Base-by-base conservation (phyloP, 164 flowering plant species). In the Taxillus chinensis region DNA sequence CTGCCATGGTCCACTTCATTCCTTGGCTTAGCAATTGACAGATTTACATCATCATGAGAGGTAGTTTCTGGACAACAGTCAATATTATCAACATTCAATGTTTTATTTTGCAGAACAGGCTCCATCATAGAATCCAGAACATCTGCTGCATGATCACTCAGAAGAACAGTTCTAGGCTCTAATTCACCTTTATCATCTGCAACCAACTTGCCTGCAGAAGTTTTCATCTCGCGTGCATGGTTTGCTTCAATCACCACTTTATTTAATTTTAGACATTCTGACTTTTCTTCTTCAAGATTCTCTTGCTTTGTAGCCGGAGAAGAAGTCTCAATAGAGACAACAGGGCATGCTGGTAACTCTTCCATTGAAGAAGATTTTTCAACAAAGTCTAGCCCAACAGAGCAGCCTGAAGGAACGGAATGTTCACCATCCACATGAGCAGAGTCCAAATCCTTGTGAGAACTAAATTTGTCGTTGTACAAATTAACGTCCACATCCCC, bases 21-120 rank as follows among this genome's bases (percentile, higher is more conserved):
- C 63, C 70, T 74, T 54, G 59, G 65, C 48, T 78, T 70, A n/a
- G 77, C 67, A 5, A 42, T 65, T 61, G 55, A 52, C 39, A 49
- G 51, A 51, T 38, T 45, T 10, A 27, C 55, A 54, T 65, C 68
- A 59, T 16, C 60, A 61, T 13, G 48, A 27, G 65, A n/a, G 11
- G 55, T 8, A 41, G 53, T 8, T 50, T 64, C 61, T 37, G 13
- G 14, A 64, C 46, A 54, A 4, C 41, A 15, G 4, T 62, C 74
- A 12, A 15, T 67, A 56, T 71, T 70, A n/a, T 73, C 67, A 55
- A 63, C 62, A 39, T 58, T 74, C 70, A 38, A 15, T 27, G 27
- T 27, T 45, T 67, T 60, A 17, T 54, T 67, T 57, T 62, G 63
- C 40, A 62, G 39, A 42, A 52, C 39, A 62, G 74, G 39, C 62